A percentile compares a stretch with the other conserved stretches of the same genome.
phyloP scores from a whole-genome alignment of 1,139 yeast species.

The Hansenula anomala region DNA sequence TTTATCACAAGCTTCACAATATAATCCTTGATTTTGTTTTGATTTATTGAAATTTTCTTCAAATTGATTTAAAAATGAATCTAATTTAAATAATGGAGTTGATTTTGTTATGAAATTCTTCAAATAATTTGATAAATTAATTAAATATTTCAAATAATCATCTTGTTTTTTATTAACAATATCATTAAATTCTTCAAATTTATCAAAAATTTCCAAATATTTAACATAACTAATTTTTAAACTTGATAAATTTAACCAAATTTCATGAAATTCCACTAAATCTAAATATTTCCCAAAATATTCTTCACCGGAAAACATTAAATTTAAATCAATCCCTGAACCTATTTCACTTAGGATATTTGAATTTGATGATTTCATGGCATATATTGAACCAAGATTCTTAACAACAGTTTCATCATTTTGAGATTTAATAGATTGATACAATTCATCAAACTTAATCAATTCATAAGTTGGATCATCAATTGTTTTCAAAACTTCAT shows the following conservation, averaged over 20 bases:
- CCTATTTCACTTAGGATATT: conserved; percentile 47
- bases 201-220: conserved; percentile 43
- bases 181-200: conserved; percentile 34
- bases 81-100: conserved; percentile 46
- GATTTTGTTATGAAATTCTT: conserved; percentile 38
- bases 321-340: conserved; percentile 40
- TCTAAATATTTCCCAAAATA: conserved; percentile 63
- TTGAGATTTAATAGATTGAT: conserved; percentile 31
- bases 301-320: conserved; percentile 56
- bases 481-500: conserved; percentile 24
- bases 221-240: conserved; percentile 40
- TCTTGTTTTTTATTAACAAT: conserved; percentile 25
- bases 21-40: conserved; percentile 33
- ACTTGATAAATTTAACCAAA: conserved; percentile 42
- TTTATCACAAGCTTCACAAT: conserved; percentile 64
- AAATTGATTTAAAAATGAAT: conserved; percentile 29
- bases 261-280: conserved; percentile 42
- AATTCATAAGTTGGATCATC: conserved; percentile 30
- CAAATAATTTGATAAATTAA: conserved; percentile 42
- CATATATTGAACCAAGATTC: conserved; percentile 7
- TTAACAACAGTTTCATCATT: conserved; percentile 19
- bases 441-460: conserved; percentile 38
- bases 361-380: conserved; percentile 17
- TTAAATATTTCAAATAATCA: conserved; percentile 41
- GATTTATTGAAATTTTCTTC: conserved; percentile 28